These are phyloP conservation scores for Kingdonia uniflora DNA, from an alignment of 164 flowering plant species.

Conservation along the genomic window DNA sequence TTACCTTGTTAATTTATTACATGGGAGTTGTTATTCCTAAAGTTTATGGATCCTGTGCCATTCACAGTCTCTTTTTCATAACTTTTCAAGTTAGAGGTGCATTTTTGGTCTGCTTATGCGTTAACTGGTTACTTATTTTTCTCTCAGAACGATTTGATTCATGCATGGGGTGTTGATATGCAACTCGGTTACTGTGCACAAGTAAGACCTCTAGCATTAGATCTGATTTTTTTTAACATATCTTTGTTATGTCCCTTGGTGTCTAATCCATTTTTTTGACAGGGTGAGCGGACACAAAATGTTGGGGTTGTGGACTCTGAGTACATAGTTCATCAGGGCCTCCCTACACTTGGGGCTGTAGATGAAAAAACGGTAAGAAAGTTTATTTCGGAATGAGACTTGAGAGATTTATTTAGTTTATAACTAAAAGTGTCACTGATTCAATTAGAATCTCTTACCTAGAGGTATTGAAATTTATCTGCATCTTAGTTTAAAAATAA, in stretches of 20 bases:
- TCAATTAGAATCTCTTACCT: no score
- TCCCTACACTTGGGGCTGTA: slow-evolving; percentile 66
- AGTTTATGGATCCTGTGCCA: background rate
- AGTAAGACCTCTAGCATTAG: slow-evolving; percentile 22
- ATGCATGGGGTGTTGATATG: slow-evolving; percentile 91
- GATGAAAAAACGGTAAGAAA: slow-evolving; percentile 30
- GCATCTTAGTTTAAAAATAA: no score
- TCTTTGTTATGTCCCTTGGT: slow-evolving; percentile 2
- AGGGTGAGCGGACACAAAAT: slow-evolving; percentile 76
- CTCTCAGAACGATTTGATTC: slow-evolving; percentile 84
- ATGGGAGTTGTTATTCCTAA: no score
- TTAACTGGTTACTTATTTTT: background rate
- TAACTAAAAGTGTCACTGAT: no score
- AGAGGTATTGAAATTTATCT: no score
- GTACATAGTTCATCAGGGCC: slow-evolving; percentile 64
- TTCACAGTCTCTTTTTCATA: background rate
- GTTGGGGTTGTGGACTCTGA: slow-evolving; percentile 87
- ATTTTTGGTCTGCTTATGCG: no score
- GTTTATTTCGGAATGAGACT: no score
- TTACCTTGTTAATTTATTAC: no score
- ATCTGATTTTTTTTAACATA: background rate
- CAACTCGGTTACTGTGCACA: slow-evolving; percentile 94
- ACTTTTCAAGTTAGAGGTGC: background rate
- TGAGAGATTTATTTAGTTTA: no score
- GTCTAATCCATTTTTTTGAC: slow-evolving; percentile 8